Conservation (phyloP, 306 rosid genomes). For the Castanea mollissima region DNA sequence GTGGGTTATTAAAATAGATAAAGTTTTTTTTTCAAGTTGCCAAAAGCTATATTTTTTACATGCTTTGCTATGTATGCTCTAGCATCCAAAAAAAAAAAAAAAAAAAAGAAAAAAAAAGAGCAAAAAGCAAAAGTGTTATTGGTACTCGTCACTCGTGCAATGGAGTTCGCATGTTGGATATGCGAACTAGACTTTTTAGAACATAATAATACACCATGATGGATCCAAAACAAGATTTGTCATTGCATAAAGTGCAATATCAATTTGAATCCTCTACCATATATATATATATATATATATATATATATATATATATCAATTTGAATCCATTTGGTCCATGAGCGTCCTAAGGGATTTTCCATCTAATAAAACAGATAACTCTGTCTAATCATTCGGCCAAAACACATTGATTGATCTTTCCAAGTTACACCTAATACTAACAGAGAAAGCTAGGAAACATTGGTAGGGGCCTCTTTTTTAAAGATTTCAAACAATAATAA, state of each 20-base stretch:
- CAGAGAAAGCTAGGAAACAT: background rate
- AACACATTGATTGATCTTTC: background rate
- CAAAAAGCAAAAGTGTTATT: constrained; percentile 12
- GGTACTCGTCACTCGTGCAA: constrained; percentile 56
- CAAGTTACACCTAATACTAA: background rate
- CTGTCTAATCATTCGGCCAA: constrained; percentile 36
- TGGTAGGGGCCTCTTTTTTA: background rate
- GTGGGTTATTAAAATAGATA: too few relatives aligned
- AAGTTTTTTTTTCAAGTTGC: too few relatives aligned
- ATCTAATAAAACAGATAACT: constrained; percentile 7
- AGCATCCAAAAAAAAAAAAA: too few relatives aligned
- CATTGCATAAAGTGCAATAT: constrained; percentile 23
- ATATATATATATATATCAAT: too few relatives aligned
- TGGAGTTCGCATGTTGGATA: constrained; percentile 34
- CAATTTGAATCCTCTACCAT: background rate
- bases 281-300: too few relatives aligned
- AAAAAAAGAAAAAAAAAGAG: too few relatives aligned
- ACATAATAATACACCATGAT: constrained; percentile 27
- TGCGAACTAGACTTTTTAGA: constrained; percentile 29
- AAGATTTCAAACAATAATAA: background rate
- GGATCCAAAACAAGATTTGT: constrained; percentile 43
- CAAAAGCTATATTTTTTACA: too few relatives aligned
- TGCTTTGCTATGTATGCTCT: too few relatives aligned
- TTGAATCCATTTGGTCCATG: constrained; percentile 30
- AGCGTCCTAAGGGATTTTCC: constrained; percentile 11